These are phyloP conservation scores for Chaetomiaceae sp. DNA, from an alignment of 2,329 filamentous ascomycete genomes.

Conservation along the genomic window DNA sequence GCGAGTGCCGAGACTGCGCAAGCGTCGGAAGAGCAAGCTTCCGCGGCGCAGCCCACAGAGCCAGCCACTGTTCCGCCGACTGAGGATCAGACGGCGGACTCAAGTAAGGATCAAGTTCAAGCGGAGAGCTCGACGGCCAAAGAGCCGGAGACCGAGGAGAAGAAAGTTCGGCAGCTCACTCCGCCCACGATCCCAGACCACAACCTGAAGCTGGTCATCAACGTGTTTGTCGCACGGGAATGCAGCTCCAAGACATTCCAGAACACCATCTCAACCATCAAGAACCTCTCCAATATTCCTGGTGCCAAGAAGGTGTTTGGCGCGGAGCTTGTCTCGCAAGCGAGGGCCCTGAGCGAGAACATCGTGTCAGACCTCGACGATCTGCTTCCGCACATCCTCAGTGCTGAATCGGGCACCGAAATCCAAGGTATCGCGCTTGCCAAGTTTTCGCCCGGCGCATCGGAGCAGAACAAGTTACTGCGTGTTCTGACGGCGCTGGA, in stretches of 20 bases:
- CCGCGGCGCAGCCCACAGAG: slow-evolving; percentile 6
- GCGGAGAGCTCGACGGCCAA: slow-evolving; percentile 36
- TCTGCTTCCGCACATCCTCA: slow-evolving; percentile 78
- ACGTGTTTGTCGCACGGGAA: slow-evolving; percentile 91
- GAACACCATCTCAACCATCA: slow-evolving; percentile 97
- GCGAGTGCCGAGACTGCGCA: slow-evolving; percentile 21
- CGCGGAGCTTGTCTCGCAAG: slow-evolving; percentile 85
- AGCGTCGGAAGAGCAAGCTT: slow-evolving; percentile 10
- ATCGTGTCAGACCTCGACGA: slow-evolving; percentile 83
- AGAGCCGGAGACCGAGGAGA: slow-evolving; percentile 40
- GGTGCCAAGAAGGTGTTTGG: slow-evolving; percentile 87
- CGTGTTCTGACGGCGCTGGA: slow-evolving; percentile 90
- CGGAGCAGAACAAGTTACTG: slow-evolving; percentile 93
- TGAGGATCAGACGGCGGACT: slow-evolving; percentile 27
- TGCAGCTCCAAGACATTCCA: slow-evolving; percentile 98
- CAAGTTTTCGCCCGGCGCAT: slow-evolving; percentile 93
- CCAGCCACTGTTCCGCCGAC: slow-evolving; percentile 19
- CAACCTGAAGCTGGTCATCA: slow-evolving; percentile 90
- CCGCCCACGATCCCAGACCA: slow-evolving; percentile 82
- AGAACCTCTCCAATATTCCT: slow-evolving; percentile 90
- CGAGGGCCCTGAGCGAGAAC: slow-evolving; percentile 75
- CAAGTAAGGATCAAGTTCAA: slow-evolving; percentile 29
- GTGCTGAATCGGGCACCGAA: slow-evolving; percentile 83
- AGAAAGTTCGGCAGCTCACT: slow-evolving; percentile 58
- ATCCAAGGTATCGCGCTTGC: slow-evolving; percentile 90